phyloP scores from a whole-genome alignment of 192 early-diverging fungal species.

The Cetraspora pellucida region DNA sequence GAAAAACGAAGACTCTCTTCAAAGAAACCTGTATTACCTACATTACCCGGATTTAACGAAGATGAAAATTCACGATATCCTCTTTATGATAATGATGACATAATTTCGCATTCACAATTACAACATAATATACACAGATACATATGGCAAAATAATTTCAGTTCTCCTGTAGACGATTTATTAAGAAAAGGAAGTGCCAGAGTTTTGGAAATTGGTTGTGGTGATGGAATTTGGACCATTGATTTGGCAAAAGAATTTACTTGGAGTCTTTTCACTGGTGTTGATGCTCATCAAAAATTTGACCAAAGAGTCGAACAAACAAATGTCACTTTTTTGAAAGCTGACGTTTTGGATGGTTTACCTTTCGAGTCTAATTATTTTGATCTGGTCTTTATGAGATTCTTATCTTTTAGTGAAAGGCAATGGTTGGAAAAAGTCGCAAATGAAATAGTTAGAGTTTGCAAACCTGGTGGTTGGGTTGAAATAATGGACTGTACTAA shows the following conservation, averaged over 20 bases:
- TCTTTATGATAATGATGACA: too few relatives aligned
- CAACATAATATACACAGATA: not conserved
- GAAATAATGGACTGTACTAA: constrained; percentile 14
- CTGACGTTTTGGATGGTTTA: constrained; percentile 1
- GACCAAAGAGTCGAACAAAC: not conserved
- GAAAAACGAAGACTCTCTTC: not conserved
- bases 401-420: constrained; percentile 25
- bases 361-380: constrained; percentile 33
- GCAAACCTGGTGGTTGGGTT: constrained; percentile 25
- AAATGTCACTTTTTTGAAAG: constrained; percentile 4
- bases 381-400: constrained; percentile 38
- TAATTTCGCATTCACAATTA: not conserved
- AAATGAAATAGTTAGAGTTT: constrained; percentile 21
- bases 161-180: not conserved
- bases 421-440: constrained; percentile 30
- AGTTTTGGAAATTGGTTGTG: constrained; percentile 23
- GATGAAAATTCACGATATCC: not conserved
- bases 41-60: not conserved
- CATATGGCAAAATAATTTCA: constrained; percentile 15
- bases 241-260: constrained; percentile 38
- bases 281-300: not conserved
- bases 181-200: not conserved
- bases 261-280: constrained; percentile 38
- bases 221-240: constrained; percentile 41
- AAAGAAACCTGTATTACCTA: not conserved